These are phyloP conservation scores for Solanum pimpinellifolium DNA, from an alignment of 257 asterid species.

Conservation along the genomic window DNA sequence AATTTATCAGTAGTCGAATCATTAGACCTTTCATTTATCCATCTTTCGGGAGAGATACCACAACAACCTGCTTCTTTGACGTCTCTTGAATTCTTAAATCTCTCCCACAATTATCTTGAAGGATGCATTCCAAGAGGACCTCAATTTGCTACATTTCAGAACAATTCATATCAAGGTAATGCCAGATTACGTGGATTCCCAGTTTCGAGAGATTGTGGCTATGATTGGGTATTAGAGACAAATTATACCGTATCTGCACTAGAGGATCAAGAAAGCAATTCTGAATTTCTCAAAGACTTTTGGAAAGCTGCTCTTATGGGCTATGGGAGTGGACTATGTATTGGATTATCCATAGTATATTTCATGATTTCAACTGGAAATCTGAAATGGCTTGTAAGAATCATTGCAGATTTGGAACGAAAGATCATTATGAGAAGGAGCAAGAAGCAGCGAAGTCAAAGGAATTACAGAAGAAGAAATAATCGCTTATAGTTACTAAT, in stretches of 20 bases:
- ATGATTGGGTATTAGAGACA: not conserved
- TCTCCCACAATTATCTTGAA: not conserved
- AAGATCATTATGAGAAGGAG: not conserved
- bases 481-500: not conserved
- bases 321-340: not conserved
- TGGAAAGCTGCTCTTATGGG: not conserved
- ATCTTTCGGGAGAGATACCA: not conserved
- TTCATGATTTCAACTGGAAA: not conserved
- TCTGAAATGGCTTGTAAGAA: not conserved
- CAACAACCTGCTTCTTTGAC: not conserved
- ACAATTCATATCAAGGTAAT: not conserved
- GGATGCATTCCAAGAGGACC: not conserved
- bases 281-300: not conserved
- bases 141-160: not conserved
- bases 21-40: not conserved
- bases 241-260: not conserved
- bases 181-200: not conserved
- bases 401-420: not conserved
- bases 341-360: not conserved
- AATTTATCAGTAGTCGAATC: not conserved
- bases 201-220: not conserved
- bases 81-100: not conserved
- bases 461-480: not conserved
- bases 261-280: not conserved
- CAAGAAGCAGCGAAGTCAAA: not conserved